These are phyloP conservation scores for Alternaria metachromatica DNA, from an alignment of 2,329 filamentous ascomycete species.

Conservation along the genomic window DNA sequence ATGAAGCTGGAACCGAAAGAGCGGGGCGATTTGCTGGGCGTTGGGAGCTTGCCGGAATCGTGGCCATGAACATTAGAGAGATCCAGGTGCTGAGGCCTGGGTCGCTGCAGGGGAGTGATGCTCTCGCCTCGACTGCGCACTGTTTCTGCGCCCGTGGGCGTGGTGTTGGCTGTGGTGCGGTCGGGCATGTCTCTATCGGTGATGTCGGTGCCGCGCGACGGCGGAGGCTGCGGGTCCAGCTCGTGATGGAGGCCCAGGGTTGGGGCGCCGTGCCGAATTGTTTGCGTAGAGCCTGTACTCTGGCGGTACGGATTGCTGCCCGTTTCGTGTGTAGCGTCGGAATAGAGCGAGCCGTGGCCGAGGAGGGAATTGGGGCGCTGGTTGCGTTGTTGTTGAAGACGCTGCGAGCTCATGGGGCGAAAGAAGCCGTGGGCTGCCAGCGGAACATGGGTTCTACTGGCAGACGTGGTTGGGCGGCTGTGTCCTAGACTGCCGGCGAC, in stretches of 20 bases:
- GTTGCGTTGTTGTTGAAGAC: constrained; percentile 86
- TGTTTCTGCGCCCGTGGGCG: constrained; percentile 67
- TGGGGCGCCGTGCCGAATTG: constrained; percentile 31
- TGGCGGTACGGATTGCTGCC: constrained; percentile 45
- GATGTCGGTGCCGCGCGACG: constrained; percentile 80
- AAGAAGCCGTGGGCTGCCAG: constrained; percentile 92
- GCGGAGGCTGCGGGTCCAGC: constrained; percentile 54
- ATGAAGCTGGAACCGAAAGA: constrained; percentile 81
- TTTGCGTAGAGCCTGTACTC: constrained; percentile 48
- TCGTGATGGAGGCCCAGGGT: constrained; percentile 46
- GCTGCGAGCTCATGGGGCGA: constrained; percentile 94
- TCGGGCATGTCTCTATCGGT: constrained; percentile 77
- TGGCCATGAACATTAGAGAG: constrained; percentile 66
- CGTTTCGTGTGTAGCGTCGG: constrained; percentile 39
- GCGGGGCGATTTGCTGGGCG: constrained; percentile 72
- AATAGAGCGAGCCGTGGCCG: constrained; percentile 42
- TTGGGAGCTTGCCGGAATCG: constrained; percentile 60
- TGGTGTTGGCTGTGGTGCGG: constrained; percentile 75
- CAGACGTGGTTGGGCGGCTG: constrained; percentile 66
- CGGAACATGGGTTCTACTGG: constrained; percentile 86
- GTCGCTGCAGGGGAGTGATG: constrained; percentile 74
- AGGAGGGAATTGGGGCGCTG: constrained; percentile 56
- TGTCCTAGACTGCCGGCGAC: constrained; percentile 54
- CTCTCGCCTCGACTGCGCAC: constrained; percentile 76
- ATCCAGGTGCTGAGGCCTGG: constrained; percentile 63